Evolutionary conservation across 176 grass and related monocot species (phyloP), one percentile per base, ranked within the genome.

Genomic region (Phragmites australis): DNA sequence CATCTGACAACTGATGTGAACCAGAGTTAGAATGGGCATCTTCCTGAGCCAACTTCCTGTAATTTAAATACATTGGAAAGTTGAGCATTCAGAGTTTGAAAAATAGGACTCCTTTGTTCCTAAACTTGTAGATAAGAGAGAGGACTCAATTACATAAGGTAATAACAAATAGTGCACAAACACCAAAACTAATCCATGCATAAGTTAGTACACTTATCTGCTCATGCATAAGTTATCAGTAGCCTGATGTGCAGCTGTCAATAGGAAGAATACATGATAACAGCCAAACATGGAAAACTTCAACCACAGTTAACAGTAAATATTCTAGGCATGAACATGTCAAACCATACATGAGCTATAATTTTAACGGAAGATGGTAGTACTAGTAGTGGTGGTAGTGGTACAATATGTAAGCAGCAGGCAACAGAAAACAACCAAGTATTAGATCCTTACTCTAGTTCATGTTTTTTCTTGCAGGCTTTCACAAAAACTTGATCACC

Each of bases 401-500:
- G 12, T 63, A 68, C 5, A 77, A 70, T n/a, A 4, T 25, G 21
- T 13, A 23, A 62, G 23, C 69, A 72, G 13, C 67, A 85, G 53
- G 18, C 44, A 72, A 44, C 11, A 62, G 18, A 86, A 67, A 42
- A 40, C 32, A 85, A 43, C 16, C 17, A 74, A 14, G 19, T 2
- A 65, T 3, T 37, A 10, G 16, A 67, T 56, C 1, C 50, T 86
- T 86, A 80, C 76, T 48, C 8, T 19, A 15, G 82, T 62, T 84
- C 67, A 21, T 77, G 29, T 45, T 88, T 91, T 55, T 68, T 80
- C 68, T 75, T 81, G 44, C 73, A 97, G 44, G 44, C 74, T n/a
- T 78, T 66, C 25, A 89, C 84, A 5, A 72, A 25, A 67, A 93
- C 69, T 27, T 70, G 29, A 41, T 52, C 30, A 30, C 86, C 83